phyloP scores from a whole-genome alignment of 2,329 filamentous ascomycete species.

The Cylindrodendrum hubeiense region DNA sequence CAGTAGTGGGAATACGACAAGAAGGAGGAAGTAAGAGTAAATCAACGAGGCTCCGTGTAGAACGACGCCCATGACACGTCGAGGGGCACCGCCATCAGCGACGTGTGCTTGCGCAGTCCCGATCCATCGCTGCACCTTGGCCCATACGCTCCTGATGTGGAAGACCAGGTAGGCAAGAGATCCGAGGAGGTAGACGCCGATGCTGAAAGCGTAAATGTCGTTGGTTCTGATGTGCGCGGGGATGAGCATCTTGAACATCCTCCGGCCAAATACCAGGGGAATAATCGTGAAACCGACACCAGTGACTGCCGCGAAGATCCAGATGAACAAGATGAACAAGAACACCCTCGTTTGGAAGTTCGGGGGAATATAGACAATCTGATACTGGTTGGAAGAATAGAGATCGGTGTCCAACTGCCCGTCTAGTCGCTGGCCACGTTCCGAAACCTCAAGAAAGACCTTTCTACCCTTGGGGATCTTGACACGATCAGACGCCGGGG shows the following conservation, averaged over 20 bases:
- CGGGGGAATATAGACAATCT: conserved; percentile 85
- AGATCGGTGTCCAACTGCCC: conserved; percentile 65
- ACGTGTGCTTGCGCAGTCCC: conserved; percentile 38
- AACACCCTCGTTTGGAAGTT: conserved; percentile 85
- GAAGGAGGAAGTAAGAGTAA: conserved; percentile 82
- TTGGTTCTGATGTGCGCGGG: conserved; percentile 82
- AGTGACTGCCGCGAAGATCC: conserved; percentile 91
- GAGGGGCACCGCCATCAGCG: conserved; percentile 34
- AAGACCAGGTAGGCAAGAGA: conserved; percentile 72
- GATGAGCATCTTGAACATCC: conserved; percentile 79
- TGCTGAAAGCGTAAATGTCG: conserved; percentile 95
- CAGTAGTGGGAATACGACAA: conserved; percentile 84
- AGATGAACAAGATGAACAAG: conserved; percentile 89
- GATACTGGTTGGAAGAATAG: conserved; percentile 72
- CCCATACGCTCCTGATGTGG: conserved; percentile 59
- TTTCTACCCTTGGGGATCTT: conserved; percentile 87
- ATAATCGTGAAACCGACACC: conserved; percentile 88
- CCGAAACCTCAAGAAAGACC: conserved; percentile 83
- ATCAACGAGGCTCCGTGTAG: conserved; percentile 61
- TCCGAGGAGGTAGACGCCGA: conserved; percentile 86
- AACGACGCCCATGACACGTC: conserved; percentile 43
- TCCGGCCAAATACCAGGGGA: conserved; percentile 86
- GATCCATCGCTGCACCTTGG: conserved; percentile 48
- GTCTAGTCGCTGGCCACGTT: conserved; percentile 72
- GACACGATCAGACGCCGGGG: conserved; percentile 95